Base-by-base conservation (phyloP, 192 early-diverging fungal species). In the Podila horticola region DNA sequence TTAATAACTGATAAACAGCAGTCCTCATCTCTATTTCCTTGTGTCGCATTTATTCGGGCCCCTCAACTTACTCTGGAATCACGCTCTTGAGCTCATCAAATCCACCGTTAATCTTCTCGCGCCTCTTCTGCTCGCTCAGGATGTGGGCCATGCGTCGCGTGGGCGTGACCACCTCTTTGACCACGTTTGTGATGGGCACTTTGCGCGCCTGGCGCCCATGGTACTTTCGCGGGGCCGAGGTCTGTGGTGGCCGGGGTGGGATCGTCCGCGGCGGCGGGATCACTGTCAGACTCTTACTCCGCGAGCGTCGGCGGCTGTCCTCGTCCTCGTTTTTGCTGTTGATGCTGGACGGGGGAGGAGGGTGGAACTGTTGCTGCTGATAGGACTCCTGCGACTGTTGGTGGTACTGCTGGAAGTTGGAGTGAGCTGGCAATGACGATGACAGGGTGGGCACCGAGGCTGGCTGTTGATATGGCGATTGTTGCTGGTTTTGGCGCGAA, bases 111-210 rank as follows among this genome's bases (percentile, higher is more conserved):
- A 85, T 85, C 68, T 85, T 85, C 33, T 83, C 82, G 19, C 84
- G 68, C n/a, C 84, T 45, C 64, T 85, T 85, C 60, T 85, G 81
- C 52, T 85, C 84, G 8, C 74, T 74, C 6, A 83, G 49, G n/a
- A 85, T 85, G 67, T 85, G 84, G 13, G 84, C 84, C 67, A 82
- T 71, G 5, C 84, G 66, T 74, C 84, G 84, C 19, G 68, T 72
- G 19, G 83, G 83, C 2, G 52, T 52, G 20, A 58, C 55, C 2
- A 68, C 60, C 12, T 79, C 75, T 24, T 71, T 71, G 58, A 68
- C 66, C n/a, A 69, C 50, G 41, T 67, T 67, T 12, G 66, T 61
- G 20, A 72, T 34, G 17, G 22, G 45, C 15, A 12, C 48, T 31
- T 67, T 77, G 9, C 75, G 58, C 26, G 64, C n/a, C 30, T 72